These are phyloP conservation scores for Diplodia corticola DNA, from an alignment of 2,329 filamentous ascomycete genomes.

Conservation along the genomic window DNA sequence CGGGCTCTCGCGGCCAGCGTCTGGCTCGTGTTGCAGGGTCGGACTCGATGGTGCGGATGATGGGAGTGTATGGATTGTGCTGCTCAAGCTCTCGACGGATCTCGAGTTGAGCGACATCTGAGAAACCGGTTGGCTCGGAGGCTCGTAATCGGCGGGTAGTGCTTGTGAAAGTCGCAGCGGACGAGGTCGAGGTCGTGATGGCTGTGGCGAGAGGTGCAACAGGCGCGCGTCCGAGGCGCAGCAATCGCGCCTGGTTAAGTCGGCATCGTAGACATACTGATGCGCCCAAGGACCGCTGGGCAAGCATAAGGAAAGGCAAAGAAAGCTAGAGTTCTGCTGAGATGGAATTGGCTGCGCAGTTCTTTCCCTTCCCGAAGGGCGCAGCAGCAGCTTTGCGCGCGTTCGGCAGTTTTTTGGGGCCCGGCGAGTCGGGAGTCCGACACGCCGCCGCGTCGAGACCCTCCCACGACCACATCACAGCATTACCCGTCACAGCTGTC, in stretches of 20 bases:
- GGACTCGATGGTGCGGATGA: background rate
- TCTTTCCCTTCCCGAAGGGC: background rate
- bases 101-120: background rate
- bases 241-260: conserved; percentile 31
- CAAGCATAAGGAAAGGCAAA: conserved; percentile 37
- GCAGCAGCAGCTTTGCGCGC: conserved; percentile 13
- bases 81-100: background rate
- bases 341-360: conserved; percentile 5
- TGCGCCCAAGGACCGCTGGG: conserved; percentile 37
- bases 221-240: background rate
- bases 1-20: background rate
- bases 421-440: conserved; percentile 14
- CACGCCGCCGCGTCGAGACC: background rate
- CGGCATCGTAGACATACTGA: conserved; percentile 44
- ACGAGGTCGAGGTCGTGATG: conserved; percentile 26
- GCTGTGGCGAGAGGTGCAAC: background rate
- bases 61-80: background rate
- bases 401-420: conserved; percentile 11
- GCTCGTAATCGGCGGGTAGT: conserved; percentile 22
- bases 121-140: conserved; percentile 29
- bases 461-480: background rate
- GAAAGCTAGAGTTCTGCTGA: background rate
- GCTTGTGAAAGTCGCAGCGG: conserved; percentile 24
- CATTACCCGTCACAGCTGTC: background rate
- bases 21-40: too few relatives aligned